Evolutionary conservation across 2,329 filamentous ascomycete species (phyloP).

Genomic region (Didymella lethalis): DNA sequence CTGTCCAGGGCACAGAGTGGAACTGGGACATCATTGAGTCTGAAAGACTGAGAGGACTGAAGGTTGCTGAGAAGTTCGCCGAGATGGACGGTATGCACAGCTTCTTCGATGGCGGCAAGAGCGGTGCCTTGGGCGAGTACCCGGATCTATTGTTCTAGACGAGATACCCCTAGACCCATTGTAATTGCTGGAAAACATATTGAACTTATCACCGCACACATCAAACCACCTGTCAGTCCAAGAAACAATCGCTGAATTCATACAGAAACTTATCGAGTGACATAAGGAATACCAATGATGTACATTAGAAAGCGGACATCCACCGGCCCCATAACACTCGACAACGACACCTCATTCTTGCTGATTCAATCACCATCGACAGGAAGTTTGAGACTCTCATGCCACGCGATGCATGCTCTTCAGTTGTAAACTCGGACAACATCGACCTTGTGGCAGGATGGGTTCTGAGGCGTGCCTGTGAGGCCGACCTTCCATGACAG

Average conservation of each 20-base stretch:
- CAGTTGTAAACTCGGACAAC: constrained; percentile 44
- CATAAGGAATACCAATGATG: background rate
- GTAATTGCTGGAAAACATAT: background rate
- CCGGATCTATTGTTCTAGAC: constrained; percentile 45
- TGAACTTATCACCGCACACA: background rate
- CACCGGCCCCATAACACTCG: background rate
- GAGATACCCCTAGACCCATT: constrained; percentile 7
- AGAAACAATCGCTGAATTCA: background rate
- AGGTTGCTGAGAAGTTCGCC: constrained; percentile 63
- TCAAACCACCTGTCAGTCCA: background rate
- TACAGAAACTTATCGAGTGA: background rate
- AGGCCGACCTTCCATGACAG: constrained; percentile 53
- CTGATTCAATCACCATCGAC: background rate
- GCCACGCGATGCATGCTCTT: background rate
- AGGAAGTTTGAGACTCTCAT: no score
- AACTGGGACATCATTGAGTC: constrained; percentile 68
- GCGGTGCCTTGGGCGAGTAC: constrained; percentile 56
- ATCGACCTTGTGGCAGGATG: constrained; percentile 53
- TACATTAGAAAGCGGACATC: background rate
- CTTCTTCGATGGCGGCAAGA: constrained; percentile 56
- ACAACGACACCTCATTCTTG: background rate
- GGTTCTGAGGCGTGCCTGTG: constrained; percentile 51
- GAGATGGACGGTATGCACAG: constrained; percentile 62
- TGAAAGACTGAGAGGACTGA: constrained; percentile 63
- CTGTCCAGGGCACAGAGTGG: constrained; percentile 57